These are phyloP conservation scores for Geoglossum cookeanum DNA, from an alignment of 2,329 filamentous ascomycete genomes.

Conservation along the genomic window DNA sequence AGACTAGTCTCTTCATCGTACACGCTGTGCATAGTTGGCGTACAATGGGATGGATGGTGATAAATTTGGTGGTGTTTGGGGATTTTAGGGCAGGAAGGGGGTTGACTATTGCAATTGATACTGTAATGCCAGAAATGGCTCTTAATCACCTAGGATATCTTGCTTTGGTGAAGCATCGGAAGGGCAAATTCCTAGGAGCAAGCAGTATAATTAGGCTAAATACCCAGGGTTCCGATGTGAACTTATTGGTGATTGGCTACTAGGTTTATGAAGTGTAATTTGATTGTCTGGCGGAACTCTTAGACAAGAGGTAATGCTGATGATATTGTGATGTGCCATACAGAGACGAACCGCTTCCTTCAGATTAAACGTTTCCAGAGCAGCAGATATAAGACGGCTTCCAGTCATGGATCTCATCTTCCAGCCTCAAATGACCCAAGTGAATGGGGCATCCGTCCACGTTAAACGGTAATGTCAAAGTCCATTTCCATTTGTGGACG, in stretches of 20 bases:
- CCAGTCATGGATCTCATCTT: background rate
- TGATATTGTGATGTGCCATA: background rate
- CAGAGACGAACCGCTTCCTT: slow-evolving; percentile 4
- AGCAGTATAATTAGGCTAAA: background rate
- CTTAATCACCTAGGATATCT: background rate
- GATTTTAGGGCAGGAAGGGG: background rate
- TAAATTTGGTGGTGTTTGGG: background rate
- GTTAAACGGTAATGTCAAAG: background rate
- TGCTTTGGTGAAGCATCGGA: background rate
- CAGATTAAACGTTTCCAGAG: slow-evolving; percentile 1
- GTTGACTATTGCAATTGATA: too few relatives aligned
- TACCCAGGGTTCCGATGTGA: background rate
- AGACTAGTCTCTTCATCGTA: background rate
- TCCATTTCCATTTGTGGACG: background rate
- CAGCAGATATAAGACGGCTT: slow-evolving; percentile 3
- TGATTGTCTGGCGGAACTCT: background rate
- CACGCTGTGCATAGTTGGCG: background rate
- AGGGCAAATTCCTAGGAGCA: background rate
- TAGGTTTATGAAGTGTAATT: background rate
- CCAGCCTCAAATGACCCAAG: background rate
- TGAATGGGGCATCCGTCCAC: background rate
- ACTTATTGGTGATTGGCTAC: background rate
- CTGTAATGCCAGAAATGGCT: too few relatives aligned
- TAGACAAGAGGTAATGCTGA: background rate
- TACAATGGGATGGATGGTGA: background rate